These are phyloP conservation scores for Kwoniella sp. DNA, from an alignment of 768 basidiomycete species.

Conservation along the genomic window DNA sequence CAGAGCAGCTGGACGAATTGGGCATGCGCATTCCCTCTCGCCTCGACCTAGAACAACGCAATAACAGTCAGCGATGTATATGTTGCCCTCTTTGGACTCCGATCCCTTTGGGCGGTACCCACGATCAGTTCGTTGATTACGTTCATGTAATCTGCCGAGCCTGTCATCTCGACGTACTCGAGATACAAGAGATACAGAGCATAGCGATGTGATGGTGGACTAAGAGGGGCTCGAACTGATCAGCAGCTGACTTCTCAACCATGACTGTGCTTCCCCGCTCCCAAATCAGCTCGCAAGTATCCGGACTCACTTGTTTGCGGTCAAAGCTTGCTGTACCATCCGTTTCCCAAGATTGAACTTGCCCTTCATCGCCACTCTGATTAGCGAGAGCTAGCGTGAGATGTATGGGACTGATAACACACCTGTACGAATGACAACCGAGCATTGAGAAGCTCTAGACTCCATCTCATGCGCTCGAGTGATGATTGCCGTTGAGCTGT, in stretches of 20 bases:
- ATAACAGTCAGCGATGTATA: too few species aligned
- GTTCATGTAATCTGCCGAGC: slow-evolving; percentile 22
- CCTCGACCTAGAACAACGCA: slow-evolving; percentile 19
- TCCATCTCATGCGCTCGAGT: slow-evolving; percentile 6
- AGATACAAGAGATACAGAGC: slow-evolving; percentile 30
- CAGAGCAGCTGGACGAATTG: slow-evolving; percentile 21
- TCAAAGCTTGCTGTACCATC: slow-evolving; percentile 16
- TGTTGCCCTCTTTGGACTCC: too few species aligned
- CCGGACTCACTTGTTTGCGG: slow-evolving; percentile 3
- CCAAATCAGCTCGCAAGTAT: too few species aligned
- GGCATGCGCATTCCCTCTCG: slow-evolving; percentile 13
- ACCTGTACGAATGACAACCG: slow-evolving; percentile 23
- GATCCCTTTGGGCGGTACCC: background rate
- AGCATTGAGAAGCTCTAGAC: slow-evolving; percentile 25
- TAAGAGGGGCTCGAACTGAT: slow-evolving; percentile 2
- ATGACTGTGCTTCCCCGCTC: background rate
- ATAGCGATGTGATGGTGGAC: slow-evolving; percentile 27
- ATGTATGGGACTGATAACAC: background rate
- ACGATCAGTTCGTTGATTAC: slow-evolving; percentile 30
- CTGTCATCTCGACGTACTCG: slow-evolving; percentile 19
- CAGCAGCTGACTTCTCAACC: slow-evolving; percentile 1
- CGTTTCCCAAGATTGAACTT: slow-evolving; percentile 18
- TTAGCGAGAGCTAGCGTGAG: too few species aligned
- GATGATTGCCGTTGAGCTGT: slow-evolving; percentile 18
- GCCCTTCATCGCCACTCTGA: background rate